Evolutionary conservation across 306 rosid species (phyloP), one percentile per base, ranked within the genome.

Genomic region (Senna tora): DNA sequence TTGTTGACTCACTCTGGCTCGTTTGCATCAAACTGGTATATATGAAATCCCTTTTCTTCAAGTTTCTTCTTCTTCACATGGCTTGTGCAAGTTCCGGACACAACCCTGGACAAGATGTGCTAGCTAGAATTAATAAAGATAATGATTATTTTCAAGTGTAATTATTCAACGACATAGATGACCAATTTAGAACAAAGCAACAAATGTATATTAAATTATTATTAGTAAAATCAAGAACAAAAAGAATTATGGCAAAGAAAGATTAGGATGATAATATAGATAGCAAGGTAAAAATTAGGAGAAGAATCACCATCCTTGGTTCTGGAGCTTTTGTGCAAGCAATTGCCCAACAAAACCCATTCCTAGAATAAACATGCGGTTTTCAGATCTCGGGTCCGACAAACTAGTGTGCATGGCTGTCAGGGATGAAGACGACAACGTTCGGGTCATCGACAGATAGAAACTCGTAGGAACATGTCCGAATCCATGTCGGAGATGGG

Each of bases 71-170:
- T 87, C 90, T 89, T 89, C 59, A 19, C 54, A 66, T 14, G 70
- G 69, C 85, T 83, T 28, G 84, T 86, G 75, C 97, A 86, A 80
- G 92, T 91, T 34, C 97, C 97, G 65, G 96, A 87, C 33, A 93
- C 94, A 71, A 16, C 47, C 81, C 86, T 83, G 22, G 17, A 67
- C 38, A 33, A 56, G 51, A 74, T 59, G 52, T 6, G 17, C 22
- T 9, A 49, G 17, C 22, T 9, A 49, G 75, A 81, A 69, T 15
- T 1, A 2, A 68, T 25, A 47, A 80, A 59, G 46, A 2, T 6
- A 41, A 75, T 41, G 17, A 53, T 21, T 52, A 57, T 58, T 17
- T 15, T 30, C 47, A 22, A 32, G 15, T 43, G 39, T 28, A 65
- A 75, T 32, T 10, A 55, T 11, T 36, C 36, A 64, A 42, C 3